Conservation (phyloP, 2,329 filamentous ascomycete genomes). For the Epichloe bromicola region DNA sequence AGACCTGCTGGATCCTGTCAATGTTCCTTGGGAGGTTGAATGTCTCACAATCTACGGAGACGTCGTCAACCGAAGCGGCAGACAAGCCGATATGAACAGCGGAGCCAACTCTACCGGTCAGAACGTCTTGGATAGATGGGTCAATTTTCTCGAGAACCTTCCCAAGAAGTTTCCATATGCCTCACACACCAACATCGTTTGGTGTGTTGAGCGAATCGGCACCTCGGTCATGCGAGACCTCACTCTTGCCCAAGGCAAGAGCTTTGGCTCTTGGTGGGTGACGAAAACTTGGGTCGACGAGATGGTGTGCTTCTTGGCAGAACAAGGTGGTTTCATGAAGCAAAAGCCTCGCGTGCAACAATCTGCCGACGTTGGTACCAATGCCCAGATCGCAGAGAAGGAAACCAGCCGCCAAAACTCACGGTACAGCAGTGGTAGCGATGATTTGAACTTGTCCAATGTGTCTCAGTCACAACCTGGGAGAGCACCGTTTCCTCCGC, state of each 20-base stretch:
- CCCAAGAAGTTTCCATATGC: slow-evolving; percentile 62
- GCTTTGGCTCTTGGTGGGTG: slow-evolving; percentile 88
- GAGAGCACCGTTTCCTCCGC: slow-evolving; percentile 36
- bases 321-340: slow-evolving; percentile 78
- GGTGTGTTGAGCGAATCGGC: slow-evolving; percentile 62
- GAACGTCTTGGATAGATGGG: slow-evolving; percentile 68
- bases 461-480: slow-evolving; percentile 34
- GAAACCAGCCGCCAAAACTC: slow-evolving; percentile 22
- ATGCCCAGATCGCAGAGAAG: slow-evolving; percentile 22
- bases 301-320: slow-evolving; percentile 81
- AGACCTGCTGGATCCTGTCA: slow-evolving; percentile 54
- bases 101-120: slow-evolving; percentile 29
- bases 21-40: slow-evolving; percentile 52
- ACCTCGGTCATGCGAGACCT: slow-evolving; percentile 71
- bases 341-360: slow-evolving; percentile 29
- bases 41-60: slow-evolving; percentile 48
- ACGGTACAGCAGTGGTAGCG: slow-evolving; percentile 32
- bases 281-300: slow-evolving; percentile 94
- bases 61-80: slow-evolving; percentile 33
- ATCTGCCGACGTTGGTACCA: slow-evolving; percentile 15
- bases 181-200: slow-evolving; percentile 58
- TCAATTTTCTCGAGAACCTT: slow-evolving; percentile 55
- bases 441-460: slow-evolving; percentile 31
- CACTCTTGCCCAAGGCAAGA: slow-evolving; percentile 63
- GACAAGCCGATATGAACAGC: slow-evolving; percentile 17